These are phyloP conservation scores for Aspergillus transmontanensis DNA, from an alignment of 2,329 filamentous ascomycete genomes.

Conservation along the genomic window DNA sequence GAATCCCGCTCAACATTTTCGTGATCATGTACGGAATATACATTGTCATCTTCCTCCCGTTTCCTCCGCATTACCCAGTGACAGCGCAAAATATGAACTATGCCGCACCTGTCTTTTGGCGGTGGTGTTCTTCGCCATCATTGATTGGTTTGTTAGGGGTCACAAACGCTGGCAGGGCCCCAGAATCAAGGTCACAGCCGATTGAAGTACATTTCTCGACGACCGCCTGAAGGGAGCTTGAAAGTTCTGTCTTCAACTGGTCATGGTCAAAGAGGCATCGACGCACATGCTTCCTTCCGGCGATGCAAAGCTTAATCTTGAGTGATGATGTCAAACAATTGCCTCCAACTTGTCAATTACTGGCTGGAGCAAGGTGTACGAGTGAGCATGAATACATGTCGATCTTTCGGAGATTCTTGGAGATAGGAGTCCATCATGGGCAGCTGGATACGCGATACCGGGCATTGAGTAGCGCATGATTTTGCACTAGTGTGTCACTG, in stretches of 20 bases:
- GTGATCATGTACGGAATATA: slow-evolving; percentile 26
- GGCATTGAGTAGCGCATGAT: neutral
- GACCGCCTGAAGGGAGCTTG: too few species aligned
- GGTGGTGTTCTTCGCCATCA: slow-evolving; percentile 21
- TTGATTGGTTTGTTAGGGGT: slow-evolving; percentile 19
- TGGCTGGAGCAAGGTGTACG: neutral
- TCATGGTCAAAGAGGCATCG: too few species aligned
- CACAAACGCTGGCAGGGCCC: slow-evolving; percentile 10
- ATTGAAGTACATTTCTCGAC: too few species aligned
- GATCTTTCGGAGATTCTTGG: neutral
- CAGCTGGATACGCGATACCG: neutral
- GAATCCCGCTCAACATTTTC: slow-evolving; percentile 21
- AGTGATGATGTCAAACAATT: too few species aligned
- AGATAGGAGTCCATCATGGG: neutral
- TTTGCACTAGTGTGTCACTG: neutral
- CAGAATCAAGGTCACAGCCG: too few species aligned
- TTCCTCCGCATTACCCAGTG: slow-evolving; percentile 26
- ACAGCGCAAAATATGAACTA: slow-evolving; percentile 30
- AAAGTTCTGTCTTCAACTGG: too few species aligned
- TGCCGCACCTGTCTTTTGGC: slow-evolving; percentile 18
- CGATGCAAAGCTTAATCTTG: too few species aligned
- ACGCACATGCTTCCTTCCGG: too few species aligned
- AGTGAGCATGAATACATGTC: neutral
- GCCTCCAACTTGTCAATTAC: fast-evolving
- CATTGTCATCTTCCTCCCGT: slow-evolving; percentile 26